These are phyloP conservation scores for Suillus clintonianus DNA, from an alignment of 768 basidiomycete genomes.

Conservation along the genomic window DNA sequence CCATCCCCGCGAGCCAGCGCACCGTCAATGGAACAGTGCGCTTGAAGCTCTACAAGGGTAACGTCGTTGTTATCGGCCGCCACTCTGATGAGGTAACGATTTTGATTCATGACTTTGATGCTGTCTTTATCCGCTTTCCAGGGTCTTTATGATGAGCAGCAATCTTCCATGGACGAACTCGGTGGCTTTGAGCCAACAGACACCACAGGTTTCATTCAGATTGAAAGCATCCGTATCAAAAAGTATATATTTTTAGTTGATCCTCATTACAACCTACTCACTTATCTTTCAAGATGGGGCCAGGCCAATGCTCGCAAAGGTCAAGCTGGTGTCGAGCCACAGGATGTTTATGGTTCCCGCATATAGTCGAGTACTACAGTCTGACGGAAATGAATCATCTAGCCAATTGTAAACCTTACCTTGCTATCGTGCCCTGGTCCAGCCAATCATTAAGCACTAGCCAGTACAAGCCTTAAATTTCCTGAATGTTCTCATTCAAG, in stretches of 20 bases:
- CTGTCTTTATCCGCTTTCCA: conserved; percentile 24
- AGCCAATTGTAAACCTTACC: not conserved
- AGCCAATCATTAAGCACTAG: not conserved
- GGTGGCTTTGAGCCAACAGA: conserved; percentile 98
- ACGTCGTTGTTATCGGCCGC: conserved; percentile 91
- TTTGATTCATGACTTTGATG: conserved; percentile 1
- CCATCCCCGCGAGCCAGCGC: conserved; percentile 91
- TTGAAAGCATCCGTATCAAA: conserved; percentile 97
- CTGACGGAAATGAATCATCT: not conserved
- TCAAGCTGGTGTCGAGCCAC: conserved; percentile 71
- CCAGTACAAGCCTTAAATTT: not conserved
- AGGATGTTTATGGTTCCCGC: conserved; percentile 34
- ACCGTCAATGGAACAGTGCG: conserved; percentile 94
- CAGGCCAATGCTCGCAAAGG: conserved; percentile 82
- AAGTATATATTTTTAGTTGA: conserved; percentile 57
- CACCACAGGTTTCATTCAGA: conserved; percentile 83
- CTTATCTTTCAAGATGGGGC: conserved; percentile 63
- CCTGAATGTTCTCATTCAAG: not conserved
- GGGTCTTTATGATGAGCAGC: conserved; percentile 93
- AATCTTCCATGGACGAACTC: conserved; percentile 98
- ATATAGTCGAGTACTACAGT: not conserved
- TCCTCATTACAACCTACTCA: not conserved
- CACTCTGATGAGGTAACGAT: conserved; percentile 75
- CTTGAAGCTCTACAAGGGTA: conserved; percentile 94
- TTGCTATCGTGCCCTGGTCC: not conserved